phyloP scores from a whole-genome alignment of 306 rosid species.

The Carpinus fangiana region DNA sequence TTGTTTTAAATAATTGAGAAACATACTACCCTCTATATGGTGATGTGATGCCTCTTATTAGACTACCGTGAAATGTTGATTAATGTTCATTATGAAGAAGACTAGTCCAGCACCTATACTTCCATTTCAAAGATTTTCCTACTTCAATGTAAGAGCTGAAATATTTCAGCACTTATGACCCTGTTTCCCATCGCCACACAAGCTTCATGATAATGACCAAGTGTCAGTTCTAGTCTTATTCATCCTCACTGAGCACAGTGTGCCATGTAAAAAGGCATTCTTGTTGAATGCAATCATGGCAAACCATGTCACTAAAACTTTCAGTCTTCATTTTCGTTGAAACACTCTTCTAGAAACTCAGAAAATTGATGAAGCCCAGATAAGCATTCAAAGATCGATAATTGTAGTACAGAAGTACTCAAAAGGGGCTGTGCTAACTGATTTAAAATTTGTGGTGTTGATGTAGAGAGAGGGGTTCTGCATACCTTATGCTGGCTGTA shows the following conservation, averaged over 20 bases:
- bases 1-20: neutral
- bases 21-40: neutral
- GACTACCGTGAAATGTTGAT: neutral
- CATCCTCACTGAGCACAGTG: neutral
- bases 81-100: neutral
- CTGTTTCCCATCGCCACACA: neutral
- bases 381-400: neutral
- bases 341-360: neutral
- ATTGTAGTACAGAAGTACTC: neutral
- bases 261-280: neutral
- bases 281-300: neutral
- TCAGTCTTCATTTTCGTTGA: neutral
- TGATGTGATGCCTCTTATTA: neutral
- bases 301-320: neutral
- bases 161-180: neutral
- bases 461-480: neutral
- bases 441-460: neutral
- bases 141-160: neutral
- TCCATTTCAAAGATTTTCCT: neutral
- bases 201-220: neutral
- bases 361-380: neutral
- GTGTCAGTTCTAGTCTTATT: neutral
- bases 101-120: neutral
- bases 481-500: conserved; percentile 72
- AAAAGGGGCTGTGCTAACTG: neutral